Evolutionary conservation across 305 asterid species (phyloP).

Genomic region (Stenogyne calaminthoides): DNA sequence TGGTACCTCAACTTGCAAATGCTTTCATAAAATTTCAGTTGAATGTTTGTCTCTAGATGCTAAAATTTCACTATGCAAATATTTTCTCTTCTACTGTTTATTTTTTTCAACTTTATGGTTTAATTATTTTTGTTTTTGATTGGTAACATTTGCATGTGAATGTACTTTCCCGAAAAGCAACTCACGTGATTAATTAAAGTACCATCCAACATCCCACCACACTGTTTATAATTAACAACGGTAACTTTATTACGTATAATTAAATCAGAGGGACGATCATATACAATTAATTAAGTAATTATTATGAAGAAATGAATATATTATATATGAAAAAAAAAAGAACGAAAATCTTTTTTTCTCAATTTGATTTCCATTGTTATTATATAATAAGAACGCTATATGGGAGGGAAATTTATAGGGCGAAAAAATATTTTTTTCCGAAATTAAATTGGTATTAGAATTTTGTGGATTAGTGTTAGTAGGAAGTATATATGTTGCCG

Average conservation of each 20-base stretch:
- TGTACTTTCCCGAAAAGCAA: conserved; percentile 59
- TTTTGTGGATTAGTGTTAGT: no score
- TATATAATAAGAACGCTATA: no score
- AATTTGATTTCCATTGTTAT: no score
- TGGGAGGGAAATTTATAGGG: no score
- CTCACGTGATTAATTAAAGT: conserved; percentile 55
- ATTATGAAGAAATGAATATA: neutral
- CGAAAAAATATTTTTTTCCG: no score
- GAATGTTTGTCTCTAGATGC: conserved; percentile 17
- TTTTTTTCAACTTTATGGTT: conserved; percentile 38
- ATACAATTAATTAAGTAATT: neutral
- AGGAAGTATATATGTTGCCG: no score
- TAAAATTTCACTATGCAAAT: conserved; percentile 20
- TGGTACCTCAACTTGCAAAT: neutral
- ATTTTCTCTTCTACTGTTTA: neutral
- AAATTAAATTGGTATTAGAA: no score
- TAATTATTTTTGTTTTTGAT: conserved; percentile 40
- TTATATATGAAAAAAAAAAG: neutral
- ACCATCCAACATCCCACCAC: conserved; percentile 23
- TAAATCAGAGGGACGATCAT: neutral
- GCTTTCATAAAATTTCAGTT: conserved; percentile 1
- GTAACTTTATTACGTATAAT: conserved; percentile 25
- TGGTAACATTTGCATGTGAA: conserved; percentile 63
- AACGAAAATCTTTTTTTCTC: neutral
- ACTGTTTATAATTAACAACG: conserved; percentile 21